These are phyloP conservation scores for Kodamaea kaohsiungensis DNA, from an alignment of 805 yeast species.

Conservation along the genomic window DNA sequence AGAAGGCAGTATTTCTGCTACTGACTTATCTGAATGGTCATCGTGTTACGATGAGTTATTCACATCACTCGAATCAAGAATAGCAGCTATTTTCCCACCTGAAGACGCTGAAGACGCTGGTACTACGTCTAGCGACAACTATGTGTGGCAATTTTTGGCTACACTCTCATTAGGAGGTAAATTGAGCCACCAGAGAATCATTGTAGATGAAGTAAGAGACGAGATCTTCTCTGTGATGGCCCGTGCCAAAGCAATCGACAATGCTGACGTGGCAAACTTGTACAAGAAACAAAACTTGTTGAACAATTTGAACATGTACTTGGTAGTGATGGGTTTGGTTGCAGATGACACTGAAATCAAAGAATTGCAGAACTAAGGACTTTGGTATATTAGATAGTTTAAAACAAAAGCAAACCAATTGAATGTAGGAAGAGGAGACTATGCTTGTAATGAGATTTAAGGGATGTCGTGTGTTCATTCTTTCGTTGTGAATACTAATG, in stretches of 20 bases:
- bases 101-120: constrained; percentile 61
- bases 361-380: constrained; percentile 49
- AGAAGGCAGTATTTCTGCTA: constrained; percentile 60
- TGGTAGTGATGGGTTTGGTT: constrained; percentile 94
- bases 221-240: constrained; percentile 87
- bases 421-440: too few relatives aligned
- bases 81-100: constrained; percentile 75
- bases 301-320: constrained; percentile 83
- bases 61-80: constrained; percentile 73
- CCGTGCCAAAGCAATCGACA: constrained; percentile 64
- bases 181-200: constrained; percentile 85
- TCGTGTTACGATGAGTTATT: constrained; percentile 80
- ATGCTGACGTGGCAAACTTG: constrained; percentile 46
- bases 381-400: not conserved
- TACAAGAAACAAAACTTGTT: constrained; percentile 58
- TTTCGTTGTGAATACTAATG: too few relatives aligned
- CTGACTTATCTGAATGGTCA: constrained; percentile 70
- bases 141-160: constrained; percentile 97
- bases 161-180: constrained; percentile 90
- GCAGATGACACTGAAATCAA: constrained; percentile 88
- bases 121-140: constrained; percentile 38
- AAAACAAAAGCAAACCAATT: not conserved
- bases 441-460: not conserved
- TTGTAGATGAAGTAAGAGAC: constrained; percentile 91
- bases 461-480: too few relatives aligned